phyloP scores from a whole-genome alignment of 2,329 filamentous ascomycete genomes.

The Aspergillus floridensis region DNA sequence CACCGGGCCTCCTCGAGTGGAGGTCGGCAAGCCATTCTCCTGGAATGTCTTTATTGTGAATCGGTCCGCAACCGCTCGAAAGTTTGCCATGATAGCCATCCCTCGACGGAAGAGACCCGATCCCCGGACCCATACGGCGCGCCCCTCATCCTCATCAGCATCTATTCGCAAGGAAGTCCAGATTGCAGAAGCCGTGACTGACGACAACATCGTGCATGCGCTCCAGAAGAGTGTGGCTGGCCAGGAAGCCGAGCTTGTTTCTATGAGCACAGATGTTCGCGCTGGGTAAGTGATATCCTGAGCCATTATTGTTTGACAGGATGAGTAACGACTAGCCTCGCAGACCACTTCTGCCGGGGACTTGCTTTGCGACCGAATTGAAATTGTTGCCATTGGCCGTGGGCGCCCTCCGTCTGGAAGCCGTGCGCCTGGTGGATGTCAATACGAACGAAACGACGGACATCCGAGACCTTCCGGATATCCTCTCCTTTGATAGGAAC shows the following conservation, averaged over 20 bases:
- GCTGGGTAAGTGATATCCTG: constrained; percentile 49
- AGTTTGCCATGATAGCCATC: constrained; percentile 55
- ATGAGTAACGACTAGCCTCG: background rate
- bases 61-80: constrained; percentile 51
- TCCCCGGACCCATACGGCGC: constrained; percentile 42
- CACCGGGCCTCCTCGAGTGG: constrained; percentile 49
- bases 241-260: constrained; percentile 54
- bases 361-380: constrained; percentile 57
- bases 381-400: constrained; percentile 52
- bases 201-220: constrained; percentile 56
- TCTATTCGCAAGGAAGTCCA: constrained; percentile 33
- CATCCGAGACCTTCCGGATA: constrained; percentile 56
- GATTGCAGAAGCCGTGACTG: constrained; percentile 54
- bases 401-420: constrained; percentile 54
- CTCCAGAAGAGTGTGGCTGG: constrained; percentile 51
- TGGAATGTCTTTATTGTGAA: constrained; percentile 62
- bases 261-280: constrained; percentile 57
- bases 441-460: constrained; percentile 56
- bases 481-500: constrained; percentile 42
- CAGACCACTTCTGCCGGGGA: constrained; percentile 54
- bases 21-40: constrained; percentile 53
- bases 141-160: constrained; percentile 47
- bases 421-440: constrained; percentile 55
- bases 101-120: constrained; percentile 48
- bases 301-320: constrained; percentile 2